phyloP scores from a whole-genome alignment of 768 basidiomycete genomes.

The Pisolithus microcarpus region DNA sequence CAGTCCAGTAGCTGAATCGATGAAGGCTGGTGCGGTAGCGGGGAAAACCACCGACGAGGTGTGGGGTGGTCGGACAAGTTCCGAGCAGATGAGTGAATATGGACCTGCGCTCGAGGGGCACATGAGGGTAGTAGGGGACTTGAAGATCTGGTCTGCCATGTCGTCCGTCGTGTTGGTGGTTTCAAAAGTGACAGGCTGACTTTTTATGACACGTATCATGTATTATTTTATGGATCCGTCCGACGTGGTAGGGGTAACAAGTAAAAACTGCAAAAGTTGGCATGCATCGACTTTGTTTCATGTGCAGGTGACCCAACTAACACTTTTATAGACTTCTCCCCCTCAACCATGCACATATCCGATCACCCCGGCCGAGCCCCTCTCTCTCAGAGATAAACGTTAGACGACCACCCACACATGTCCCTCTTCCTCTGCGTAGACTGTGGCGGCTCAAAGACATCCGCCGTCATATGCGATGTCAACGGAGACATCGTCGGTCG shows the following conservation, averaged over 20 bases:
- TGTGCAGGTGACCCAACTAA: too few species aligned
- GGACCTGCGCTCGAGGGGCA: slow-evolving; percentile 19
- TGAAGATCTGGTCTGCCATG: slow-evolving; percentile 17
- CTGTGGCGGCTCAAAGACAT: slow-evolving; percentile 87
- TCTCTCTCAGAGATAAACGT: too few species aligned
- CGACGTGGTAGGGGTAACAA: too few species aligned
- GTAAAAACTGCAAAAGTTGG: too few species aligned
- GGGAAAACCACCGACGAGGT: slow-evolving; percentile 38
- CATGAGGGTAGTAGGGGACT: slow-evolving; percentile 14
- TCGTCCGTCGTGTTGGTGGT: neutral
- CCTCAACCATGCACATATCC: too few species aligned
- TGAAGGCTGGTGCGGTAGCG: slow-evolving; percentile 44
- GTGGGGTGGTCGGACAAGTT: slow-evolving; percentile 8
- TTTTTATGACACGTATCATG: neutral
- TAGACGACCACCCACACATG: slow-evolving; percentile 24
- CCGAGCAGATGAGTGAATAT: slow-evolving; percentile 28
- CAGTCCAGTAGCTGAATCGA: slow-evolving; percentile 56
- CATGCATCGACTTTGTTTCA: too few species aligned
- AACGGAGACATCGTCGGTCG: slow-evolving; percentile 59
- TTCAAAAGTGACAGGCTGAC: neutral
- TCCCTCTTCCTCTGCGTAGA: slow-evolving; percentile 75
- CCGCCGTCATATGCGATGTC: slow-evolving; percentile 57
- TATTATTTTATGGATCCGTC: slow-evolving; percentile 5
- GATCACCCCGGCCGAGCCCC: too few species aligned
- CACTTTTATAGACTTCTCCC: too few species aligned